Conservation (phyloP, 140 eudicot species). For the Cichorium intybus region DNA sequence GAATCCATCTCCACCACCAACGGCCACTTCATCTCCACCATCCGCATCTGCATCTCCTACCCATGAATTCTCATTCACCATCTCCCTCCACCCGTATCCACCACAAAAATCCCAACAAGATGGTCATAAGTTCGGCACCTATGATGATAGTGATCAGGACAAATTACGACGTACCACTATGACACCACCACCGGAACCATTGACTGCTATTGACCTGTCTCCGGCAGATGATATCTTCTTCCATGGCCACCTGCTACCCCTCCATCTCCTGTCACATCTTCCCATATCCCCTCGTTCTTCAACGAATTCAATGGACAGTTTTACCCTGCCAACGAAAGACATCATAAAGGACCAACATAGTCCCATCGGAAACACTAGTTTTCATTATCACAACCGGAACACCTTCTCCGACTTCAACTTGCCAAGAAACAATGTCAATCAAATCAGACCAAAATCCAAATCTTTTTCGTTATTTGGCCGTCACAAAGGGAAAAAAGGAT, state of each 20-base stretch:
- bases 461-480: conserved; percentile 67
- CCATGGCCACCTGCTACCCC: conserved; percentile 95
- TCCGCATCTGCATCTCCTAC: conserved; percentile 76
- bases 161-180: neutral
- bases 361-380: conserved; percentile 31
- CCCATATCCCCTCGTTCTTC: conserved; percentile 79
- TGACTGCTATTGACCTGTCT: conserved; percentile 69
- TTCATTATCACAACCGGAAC: conserved; percentile 28
- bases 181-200: conserved; percentile 30
- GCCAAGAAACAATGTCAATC: conserved; percentile 17
- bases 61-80: conserved; percentile 92
- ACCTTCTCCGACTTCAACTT: conserved; percentile 35
- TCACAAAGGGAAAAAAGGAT: conserved; percentile 48
- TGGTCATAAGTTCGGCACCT: neutral
- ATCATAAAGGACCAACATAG: conserved; percentile 25
- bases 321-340: conserved; percentile 54
- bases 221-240: conserved; percentile 96
- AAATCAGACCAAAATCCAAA: conserved; percentile 49
- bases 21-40: conserved; percentile 34
- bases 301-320: conserved; percentile 71
- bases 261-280: conserved; percentile 77
- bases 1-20: conserved; percentile 20
- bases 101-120: conserved; percentile 27
- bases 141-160: neutral
- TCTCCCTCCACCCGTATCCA: conserved; percentile 60